Evolutionary conservation across 2,329 filamentous ascomycete genomes (phyloP).

Genomic region (Aspergillus sp.): DNA sequence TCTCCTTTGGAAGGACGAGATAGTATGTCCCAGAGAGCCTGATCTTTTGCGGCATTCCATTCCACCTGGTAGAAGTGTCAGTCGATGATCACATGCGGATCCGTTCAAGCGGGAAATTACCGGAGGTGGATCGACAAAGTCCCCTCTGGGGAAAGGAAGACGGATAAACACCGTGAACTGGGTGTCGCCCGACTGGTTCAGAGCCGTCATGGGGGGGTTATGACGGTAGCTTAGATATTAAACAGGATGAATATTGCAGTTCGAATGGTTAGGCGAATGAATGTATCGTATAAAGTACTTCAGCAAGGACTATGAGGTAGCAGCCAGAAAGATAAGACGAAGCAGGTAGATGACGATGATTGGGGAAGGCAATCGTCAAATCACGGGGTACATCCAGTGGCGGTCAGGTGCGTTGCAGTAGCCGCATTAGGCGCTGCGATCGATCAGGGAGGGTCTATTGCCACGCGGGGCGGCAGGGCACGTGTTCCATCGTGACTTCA

Average conservation of each 20-base stretch:
- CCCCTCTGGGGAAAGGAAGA: conserved; percentile 81
- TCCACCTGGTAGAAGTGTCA: conserved; percentile 60
- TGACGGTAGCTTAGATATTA: not conserved
- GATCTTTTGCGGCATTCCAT: conserved; percentile 86
- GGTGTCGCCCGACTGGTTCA: conserved; percentile 18
- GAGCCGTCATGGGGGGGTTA: conserved; percentile 11
- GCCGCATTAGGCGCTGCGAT: no score
- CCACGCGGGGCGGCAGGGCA: no score
- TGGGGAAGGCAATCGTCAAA: no score
- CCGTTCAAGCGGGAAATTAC: conserved; percentile 49
- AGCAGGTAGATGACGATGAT: no score
- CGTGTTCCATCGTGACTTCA: no score
- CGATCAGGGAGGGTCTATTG: no score
- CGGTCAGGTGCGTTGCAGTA: no score
- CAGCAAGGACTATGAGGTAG: no score
- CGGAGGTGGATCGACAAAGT: conserved; percentile 86
- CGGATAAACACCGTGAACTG: conserved; percentile 75
- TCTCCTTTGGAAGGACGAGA: conserved; percentile 74
- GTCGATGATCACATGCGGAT: conserved; percentile 8
- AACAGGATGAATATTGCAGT: not conserved
- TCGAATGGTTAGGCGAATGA: not conserved
- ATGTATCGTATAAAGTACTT: no score
- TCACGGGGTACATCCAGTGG: no score
- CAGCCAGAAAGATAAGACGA: no score
- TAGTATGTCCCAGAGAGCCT: conserved; percentile 84